Evolutionary conservation across 2,329 filamentous ascomycete genomes (phyloP).

Genomic region (Ascochyta pisi): DNA sequence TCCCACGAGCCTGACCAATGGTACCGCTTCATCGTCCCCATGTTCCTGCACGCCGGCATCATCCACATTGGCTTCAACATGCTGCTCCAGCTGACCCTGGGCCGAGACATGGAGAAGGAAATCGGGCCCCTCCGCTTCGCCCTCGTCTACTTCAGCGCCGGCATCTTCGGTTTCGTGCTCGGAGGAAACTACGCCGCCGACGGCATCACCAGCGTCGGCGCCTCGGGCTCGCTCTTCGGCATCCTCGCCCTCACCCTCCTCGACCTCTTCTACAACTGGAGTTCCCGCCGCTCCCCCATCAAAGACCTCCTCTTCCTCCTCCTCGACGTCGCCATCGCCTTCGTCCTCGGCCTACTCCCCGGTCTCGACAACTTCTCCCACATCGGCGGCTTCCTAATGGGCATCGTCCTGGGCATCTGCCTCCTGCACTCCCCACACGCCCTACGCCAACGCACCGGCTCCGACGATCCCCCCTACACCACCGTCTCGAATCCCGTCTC

Average conservation of each 20-base stretch:
- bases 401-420: slow-evolving; percentile 83
- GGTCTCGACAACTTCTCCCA: slow-evolving; percentile 97
- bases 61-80: slow-evolving; percentile 97
- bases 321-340: slow-evolving; percentile 85
- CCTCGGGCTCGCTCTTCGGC: slow-evolving; percentile 89
- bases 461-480: slow-evolving; percentile 72
- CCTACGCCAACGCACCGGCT: slow-evolving; percentile 75
- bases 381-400: slow-evolving; percentile 95
- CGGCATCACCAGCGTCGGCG: slow-evolving; percentile 80
- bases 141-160: slow-evolving; percentile 86
- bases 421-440: slow-evolving; percentile 87
- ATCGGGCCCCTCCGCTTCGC: slow-evolving; percentile 90
- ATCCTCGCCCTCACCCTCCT: slow-evolving; percentile 87
- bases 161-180: slow-evolving; percentile 95
- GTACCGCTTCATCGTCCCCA: slow-evolving; percentile 94
- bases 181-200: slow-evolving; percentile 91
- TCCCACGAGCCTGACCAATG: slow-evolving; percentile 84
- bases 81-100: slow-evolving; percentile 86
- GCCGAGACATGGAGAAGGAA: slow-evolving; percentile 87
- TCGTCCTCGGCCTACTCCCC: slow-evolving; percentile 88
- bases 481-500: slow-evolving; percentile 58
- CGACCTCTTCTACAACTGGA: slow-evolving; percentile 93
- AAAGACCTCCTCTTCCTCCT: slow-evolving; percentile 88
- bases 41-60: slow-evolving; percentile 92
- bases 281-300: slow-evolving; percentile 74